Base-by-base conservation (phyloP, 2,329 filamentous ascomycete genomes). In the Verticillium klebahnii region DNA sequence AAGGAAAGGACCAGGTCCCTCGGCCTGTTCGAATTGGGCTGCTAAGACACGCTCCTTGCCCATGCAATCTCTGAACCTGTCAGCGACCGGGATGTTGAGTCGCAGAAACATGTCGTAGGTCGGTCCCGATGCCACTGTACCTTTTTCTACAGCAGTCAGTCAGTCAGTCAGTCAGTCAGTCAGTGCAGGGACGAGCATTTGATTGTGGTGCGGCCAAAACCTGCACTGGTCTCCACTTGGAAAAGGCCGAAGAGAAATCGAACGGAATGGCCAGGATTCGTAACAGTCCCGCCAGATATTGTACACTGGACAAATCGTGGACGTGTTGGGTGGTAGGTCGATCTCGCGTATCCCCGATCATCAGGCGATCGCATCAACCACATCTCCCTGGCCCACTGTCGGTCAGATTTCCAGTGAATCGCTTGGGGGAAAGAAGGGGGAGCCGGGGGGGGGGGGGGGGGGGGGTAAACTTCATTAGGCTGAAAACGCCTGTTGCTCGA, bases 311-410 rank as follows among this genome's bases (percentile, higher is more conserved):
- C 31, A 17, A 36, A 56, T 56, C 55, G 36, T 7, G 31, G 63
- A 29, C 55, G 56, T 58, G 62, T 63, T 56, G 50, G 29, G 60
- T 60, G 62, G 59, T 40, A 63, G 59, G 59, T 55, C 64, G 64
- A 65, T 65, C 63, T 63, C 58, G 58, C 58, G 58, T 55, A 60
- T 60, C 58, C 64, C 63, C 64, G 64, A 65, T 65, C 64, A 62
- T 58, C 40, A 40, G 62, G 64, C 56, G 63, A 65, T 63, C 64
- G 61, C 63, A 63, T 59, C 61, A 56, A 14, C 59, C 54, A 64
- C 2, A 61, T 59, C 60, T 52, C 60, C 59, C 50, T 58, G 61
- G 62, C 60, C 56, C 59, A 63, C 57, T 32, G 34, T 34, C 57
- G 57, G 57, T 8, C 54, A 63, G 63, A 64, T 65, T 59, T 59